Conservation (phyloP, 2,329 filamentous ascomycete species). For the Penicillium sclerotigenum region DNA sequence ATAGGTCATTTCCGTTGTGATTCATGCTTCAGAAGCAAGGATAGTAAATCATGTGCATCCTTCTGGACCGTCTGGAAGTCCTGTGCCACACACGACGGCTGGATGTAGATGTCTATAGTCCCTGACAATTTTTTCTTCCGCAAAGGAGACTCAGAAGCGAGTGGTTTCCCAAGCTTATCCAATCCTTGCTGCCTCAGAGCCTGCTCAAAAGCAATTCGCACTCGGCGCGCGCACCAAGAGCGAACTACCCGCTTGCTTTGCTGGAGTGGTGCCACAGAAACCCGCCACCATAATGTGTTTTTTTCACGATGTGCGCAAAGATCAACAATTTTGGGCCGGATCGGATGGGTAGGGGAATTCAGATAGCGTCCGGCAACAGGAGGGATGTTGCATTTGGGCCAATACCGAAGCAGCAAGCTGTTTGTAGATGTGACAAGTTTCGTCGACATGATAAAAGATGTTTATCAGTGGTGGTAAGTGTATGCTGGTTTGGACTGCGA, state of each 20-base stretch:
- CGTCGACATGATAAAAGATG: conserved; percentile 11
- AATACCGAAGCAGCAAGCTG: conserved; percentile 27
- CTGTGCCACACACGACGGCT: conserved; percentile 15
- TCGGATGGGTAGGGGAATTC: conserved; percentile 28
- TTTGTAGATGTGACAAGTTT: conserved; percentile 19
- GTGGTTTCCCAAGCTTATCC: conserved; percentile 29
- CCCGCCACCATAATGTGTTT: conserved; percentile 50
- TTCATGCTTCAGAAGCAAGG: conserved; percentile 10
- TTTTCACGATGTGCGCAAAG: conserved; percentile 38
- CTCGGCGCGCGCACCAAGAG: conserved; percentile 43
- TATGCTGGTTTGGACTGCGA: background rate
- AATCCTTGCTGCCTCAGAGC: conserved; percentile 49
- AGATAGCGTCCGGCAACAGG: conserved; percentile 34
- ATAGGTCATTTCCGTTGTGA: background rate
- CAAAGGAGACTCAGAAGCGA: background rate
- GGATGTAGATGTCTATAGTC: conserved; percentile 33
- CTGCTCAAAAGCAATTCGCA: conserved; percentile 45
- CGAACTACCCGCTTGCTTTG: conserved; percentile 47
- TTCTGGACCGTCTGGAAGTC: conserved; percentile 24
- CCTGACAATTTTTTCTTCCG: conserved; percentile 31
- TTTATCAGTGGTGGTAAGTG: background rate
- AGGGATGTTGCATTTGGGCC: conserved; percentile 20
- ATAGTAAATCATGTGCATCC: conserved; percentile 16
- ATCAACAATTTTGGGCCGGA: conserved; percentile 39
- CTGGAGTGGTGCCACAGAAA: conserved; percentile 32